Evolutionary conservation across 768 basidiomycete genomes (phyloP).

Genomic region (Coprinopsis cinerea): DNA sequence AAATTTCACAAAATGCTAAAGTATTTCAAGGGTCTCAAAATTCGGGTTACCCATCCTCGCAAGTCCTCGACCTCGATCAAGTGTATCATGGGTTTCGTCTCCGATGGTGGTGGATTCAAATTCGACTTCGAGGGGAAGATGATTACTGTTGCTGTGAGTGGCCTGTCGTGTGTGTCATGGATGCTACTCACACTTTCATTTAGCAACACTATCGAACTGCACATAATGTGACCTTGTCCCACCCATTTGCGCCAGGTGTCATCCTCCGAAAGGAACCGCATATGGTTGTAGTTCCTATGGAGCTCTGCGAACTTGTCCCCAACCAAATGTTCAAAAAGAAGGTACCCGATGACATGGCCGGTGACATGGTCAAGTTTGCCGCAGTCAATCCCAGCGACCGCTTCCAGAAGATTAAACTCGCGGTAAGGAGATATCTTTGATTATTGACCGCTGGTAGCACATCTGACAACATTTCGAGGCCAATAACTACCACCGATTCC

Average conservation of each 20-base stretch:
- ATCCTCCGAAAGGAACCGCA: background rate
- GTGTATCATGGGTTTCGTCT: conserved; percentile 28
- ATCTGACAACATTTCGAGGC: background rate
- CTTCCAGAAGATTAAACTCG: conserved; percentile 44
- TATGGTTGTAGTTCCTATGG: conserved; percentile 49
- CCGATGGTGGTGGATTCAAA: conserved; percentile 26
- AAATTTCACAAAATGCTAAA: conserved; percentile 25
- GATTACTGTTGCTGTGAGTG: conserved; percentile 34
- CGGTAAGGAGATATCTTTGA: conserved; percentile 13
- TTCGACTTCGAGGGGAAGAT: conserved; percentile 31
- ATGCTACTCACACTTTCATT: background rate
- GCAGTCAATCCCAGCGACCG: conserved; percentile 57
- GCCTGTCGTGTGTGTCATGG: background rate
- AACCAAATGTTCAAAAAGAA: conserved; percentile 72
- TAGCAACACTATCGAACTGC: conserved; percentile 15
- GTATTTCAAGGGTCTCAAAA: conserved; percentile 27
- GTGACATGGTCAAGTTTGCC: conserved; percentile 58
- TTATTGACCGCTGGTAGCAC: conserved; percentile 13
- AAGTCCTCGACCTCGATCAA: conserved; percentile 15
- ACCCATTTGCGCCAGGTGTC: conserved; percentile 15
- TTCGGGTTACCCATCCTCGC: conserved; percentile 22
- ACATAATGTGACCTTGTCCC: conserved; percentile 26
- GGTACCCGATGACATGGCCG: conserved; percentile 58
- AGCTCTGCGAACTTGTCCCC: conserved; percentile 52
- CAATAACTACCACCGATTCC: background rate